Conservation (phyloP, 768 basidiomycete species). For the Kwoniella shandongensis region DNA sequence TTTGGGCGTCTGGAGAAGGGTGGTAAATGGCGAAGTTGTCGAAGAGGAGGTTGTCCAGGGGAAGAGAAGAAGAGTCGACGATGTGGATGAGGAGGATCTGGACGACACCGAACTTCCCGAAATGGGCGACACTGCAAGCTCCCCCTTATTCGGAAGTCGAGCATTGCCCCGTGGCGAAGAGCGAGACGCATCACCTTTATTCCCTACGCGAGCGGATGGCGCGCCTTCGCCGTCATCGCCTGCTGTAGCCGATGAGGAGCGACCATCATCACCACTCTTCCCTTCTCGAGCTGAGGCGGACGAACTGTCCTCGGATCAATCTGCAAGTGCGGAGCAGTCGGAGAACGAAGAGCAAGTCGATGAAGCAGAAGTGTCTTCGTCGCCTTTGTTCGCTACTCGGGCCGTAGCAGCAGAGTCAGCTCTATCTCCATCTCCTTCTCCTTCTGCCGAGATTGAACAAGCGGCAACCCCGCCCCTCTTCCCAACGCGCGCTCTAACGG, state of each 20-base stretch:
- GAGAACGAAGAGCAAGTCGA: background rate
- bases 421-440: background rate
- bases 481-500: background rate
- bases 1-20: slow-evolving; percentile 18
- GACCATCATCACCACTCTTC: slow-evolving; percentile 18
- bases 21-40: slow-evolving; percentile 9
- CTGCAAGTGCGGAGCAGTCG: background rate
- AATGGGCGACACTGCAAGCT: slow-evolving; percentile 5
- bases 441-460: background rate
- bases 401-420: background rate
- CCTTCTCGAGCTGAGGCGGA: slow-evolving; percentile 1
- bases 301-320: background rate
- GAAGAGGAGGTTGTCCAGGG: slow-evolving; percentile 13
- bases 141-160: slow-evolving; percentile 15
- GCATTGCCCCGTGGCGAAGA: background rate
- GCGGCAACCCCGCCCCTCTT: slow-evolving; percentile 7
- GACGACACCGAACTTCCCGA: background rate
- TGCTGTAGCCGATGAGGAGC: background rate
- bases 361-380: background rate
- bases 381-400: slow-evolving; percentile 10
- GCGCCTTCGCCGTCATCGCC: background rate
- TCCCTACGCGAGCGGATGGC: slow-evolving; percentile 9
- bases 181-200: slow-evolving; percentile 11
- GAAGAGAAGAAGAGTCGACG: slow-evolving; percentile 8
- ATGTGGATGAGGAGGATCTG: slow-evolving; percentile 2